Percentiles rank a stretch among this genome's conserved stretches.
Evolutionary conservation across 805 yeast species (phyloP).

Genomic region (Millerozyma miso): DNA sequence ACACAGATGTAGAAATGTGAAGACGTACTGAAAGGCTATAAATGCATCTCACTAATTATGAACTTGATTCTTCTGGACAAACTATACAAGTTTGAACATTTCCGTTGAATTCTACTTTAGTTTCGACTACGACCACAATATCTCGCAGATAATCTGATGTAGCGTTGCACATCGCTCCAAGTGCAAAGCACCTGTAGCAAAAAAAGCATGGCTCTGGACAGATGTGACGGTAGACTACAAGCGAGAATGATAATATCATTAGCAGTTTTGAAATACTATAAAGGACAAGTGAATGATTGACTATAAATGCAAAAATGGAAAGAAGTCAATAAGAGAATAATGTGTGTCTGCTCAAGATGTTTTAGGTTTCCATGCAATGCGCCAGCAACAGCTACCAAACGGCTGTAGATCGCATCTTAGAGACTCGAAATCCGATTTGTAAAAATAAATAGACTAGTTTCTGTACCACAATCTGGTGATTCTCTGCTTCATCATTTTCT

Average conservation of each 20-base stretch:
- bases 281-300: not conserved
- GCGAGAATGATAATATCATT: not conserved
- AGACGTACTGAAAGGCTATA: no score
- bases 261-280: not conserved
- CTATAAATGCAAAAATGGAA: not conserved
- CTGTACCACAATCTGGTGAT: slow-evolving; percentile 86
- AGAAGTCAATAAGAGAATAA: not conserved
- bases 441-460: slow-evolving; percentile 19
- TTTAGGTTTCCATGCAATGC: not conserved
- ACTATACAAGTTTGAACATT: no score
- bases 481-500: slow-evolving; percentile 81
- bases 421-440: not conserved
- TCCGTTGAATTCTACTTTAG: no score
- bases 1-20: no score
- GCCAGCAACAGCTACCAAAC: not conserved
- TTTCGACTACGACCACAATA: no score
- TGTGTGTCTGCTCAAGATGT: not conserved
- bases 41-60: no score
- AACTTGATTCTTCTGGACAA: no score
- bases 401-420: not conserved
- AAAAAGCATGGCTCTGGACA: no score
- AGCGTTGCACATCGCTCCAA: no score
- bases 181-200: no score
- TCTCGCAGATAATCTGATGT: no score
- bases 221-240: not conserved